phyloP scores from a whole-genome alignment of 2,329 filamentous ascomycete genomes.

The Zasmidium angulare region DNA sequence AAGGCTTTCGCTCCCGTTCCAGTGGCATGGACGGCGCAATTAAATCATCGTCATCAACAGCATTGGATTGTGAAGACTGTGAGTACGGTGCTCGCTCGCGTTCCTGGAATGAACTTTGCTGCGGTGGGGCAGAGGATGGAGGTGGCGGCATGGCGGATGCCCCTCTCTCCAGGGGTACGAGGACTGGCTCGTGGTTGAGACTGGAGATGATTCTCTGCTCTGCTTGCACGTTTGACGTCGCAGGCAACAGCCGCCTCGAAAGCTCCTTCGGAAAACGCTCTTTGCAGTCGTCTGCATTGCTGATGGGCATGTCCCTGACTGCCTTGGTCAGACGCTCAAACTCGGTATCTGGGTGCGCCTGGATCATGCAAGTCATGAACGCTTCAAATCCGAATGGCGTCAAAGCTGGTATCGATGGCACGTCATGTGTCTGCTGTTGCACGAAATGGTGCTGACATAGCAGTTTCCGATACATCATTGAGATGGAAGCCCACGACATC shows the following conservation, averaged over 20 bases:
- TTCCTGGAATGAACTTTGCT: slow-evolving; percentile 34
- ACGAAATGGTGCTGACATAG: slow-evolving; percentile 51
- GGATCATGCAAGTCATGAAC: slow-evolving; percentile 72
- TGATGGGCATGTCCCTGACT: slow-evolving; percentile 70
- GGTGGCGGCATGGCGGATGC: slow-evolving; percentile 35
- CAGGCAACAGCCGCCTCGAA: slow-evolving; percentile 70
- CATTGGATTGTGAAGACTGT: slow-evolving; percentile 28
- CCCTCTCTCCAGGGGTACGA: slow-evolving; percentile 45
- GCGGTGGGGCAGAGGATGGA: slow-evolving; percentile 23
- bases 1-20: slow-evolving; percentile 66
- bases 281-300: slow-evolving; percentile 60
- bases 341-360: slow-evolving; percentile 74
- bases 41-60: slow-evolving; percentile 39
- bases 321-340: slow-evolving; percentile 68
- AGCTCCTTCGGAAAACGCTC: slow-evolving; percentile 79
- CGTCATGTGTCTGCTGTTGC: slow-evolving; percentile 42
- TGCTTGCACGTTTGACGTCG: slow-evolving; percentile 54
- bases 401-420: slow-evolving; percentile 45
- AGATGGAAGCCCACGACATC: slow-evolving; percentile 41
- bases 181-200: slow-evolving; percentile 39
- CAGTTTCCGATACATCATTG: slow-evolving; percentile 48
- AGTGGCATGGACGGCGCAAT: slow-evolving; percentile 51
- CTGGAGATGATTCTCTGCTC: slow-evolving; percentile 60
- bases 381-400: slow-evolving; percentile 49
- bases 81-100: slow-evolving; percentile 44